Base-by-base conservation (phyloP, 768 basidiomycete species). In the Tulasnella sp. region DNA sequence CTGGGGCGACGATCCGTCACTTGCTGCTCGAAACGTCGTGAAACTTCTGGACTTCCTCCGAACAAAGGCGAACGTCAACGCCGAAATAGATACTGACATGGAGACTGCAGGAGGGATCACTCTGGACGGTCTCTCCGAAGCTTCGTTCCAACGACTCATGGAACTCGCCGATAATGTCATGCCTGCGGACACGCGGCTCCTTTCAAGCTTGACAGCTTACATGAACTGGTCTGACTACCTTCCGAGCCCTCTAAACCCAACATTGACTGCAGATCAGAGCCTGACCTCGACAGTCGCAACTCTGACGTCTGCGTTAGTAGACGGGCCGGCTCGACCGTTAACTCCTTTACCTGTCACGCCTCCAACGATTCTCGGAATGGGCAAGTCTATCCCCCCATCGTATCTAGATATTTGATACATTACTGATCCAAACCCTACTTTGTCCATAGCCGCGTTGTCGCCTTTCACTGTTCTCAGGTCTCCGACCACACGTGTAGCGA, bases 381-480 rank as follows among this genome's bases (percentile, higher is more conserved):
- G 54, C 43, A 24, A 45, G 54, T 26, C 10, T 21, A 21, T 27
- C n/a, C 15, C n/a, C 21, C 50, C 4, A n/a, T 19, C 9, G 21
- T 24, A 23, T 9, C 48, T 43, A 11, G 8, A 24, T 56, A 19
- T 43, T 26, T 26, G 2, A 17, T 23, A 1, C 1, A 15, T 38
- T 15, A 13, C 21, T 24, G 1, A 56, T 9, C 15, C 34, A 15
- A 5, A 15, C 34, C 34, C 34, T 38, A 5, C 26, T 3, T 19
- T 43, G 1, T 29, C 13, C 5, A n/a, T 45, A 56, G 54, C 49
- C 19, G 44, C 56, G 11, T 24, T 59, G 45, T 59, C 85, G 3
- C 83, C 85, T 2, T 79, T 81, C 8, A 80, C 85, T 4, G 65
- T 88, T 23, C 73, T 88, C 51, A 77, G 86, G 41, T 85, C 84